Base-by-base conservation (phyloP, 768 basidiomycete genomes). In the Rhodosporidiobolus odoratus region DNA sequence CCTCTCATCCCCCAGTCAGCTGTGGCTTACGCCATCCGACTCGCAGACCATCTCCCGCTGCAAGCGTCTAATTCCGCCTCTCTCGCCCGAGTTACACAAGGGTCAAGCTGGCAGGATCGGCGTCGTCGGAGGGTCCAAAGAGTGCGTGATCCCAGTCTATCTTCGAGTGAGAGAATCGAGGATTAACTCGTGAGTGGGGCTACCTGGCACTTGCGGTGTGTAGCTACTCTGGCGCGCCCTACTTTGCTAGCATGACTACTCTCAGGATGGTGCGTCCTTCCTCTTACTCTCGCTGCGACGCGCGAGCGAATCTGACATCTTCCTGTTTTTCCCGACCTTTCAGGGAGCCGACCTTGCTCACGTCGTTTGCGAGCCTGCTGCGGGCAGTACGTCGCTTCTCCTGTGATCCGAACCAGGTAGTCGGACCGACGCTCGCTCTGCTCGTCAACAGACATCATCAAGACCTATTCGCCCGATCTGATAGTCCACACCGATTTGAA, bases 161-260 rank as follows among this genome's bases (percentile, higher is more conserved):
- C 52, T 53, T 23, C 53, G 45, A 17, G 19, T 30, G 21, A 25
- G 32, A 30, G 5, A 19, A 25, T 23, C 13, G 47, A 37, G 56
- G 45, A 62, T 23, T 30, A 21, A 32, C 43, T 27, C 38, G 15
- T 45, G 13, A 23, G 43, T 45, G 43, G 7, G 17, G 15, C 30
- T 45, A 12, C 32, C 7, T 66, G 19, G 50, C 43, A 16, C 50
- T n/a, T 38, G 56, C 23, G 16, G 15, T n/a, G 25, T n/a, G 13
- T 71, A 96, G 95, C 79, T 98, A 97, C 80, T 91, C 94, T 0
- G 96, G 96, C 23, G 96, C 96, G 27, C 96, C 96, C 0, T 99
- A 87, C 84, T 98, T 97, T 78, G 90, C 93, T 7, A 87, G 92
- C 43, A 91, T 96, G 76, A 88, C 94, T 5, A 90, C 93, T 2